Percentiles rank a stretch among this genome's conserved stretches.
These are phyloP conservation scores for Luffa acutangula DNA, from an alignment of 306 rosid species.

Conservation along the genomic window DNA sequence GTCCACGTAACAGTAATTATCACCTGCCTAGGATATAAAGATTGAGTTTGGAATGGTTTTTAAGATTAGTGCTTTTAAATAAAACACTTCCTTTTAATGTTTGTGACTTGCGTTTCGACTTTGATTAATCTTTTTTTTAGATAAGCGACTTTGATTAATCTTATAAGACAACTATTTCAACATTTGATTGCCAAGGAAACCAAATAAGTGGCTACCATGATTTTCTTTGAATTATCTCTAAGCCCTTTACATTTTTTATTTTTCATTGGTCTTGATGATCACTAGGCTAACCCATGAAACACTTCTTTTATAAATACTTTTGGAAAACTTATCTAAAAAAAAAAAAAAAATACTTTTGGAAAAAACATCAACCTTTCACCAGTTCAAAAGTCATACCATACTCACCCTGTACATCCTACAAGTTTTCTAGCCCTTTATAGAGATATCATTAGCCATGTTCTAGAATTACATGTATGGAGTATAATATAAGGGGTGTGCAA, in stretches of 20 bases:
- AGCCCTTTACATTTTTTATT: neutral
- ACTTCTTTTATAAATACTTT: neutral
- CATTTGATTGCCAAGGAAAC: neutral
- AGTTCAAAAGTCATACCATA: neutral
- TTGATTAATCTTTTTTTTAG: no score
- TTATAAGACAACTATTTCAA: neutral
- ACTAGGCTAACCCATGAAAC: neutral
- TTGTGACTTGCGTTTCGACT: neutral
- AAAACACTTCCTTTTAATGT: neutral
- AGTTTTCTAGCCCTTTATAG: neutral
- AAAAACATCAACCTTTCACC: neutral
- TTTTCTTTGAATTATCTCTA: neutral
- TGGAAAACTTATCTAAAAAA: no score
- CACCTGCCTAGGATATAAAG: no score
- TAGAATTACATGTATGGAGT: neutral
- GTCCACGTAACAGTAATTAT: no score
- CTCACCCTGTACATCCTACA: neutral
- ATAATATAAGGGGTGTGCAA: neutral
- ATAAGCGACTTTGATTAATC: no score
- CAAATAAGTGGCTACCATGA: neutral
- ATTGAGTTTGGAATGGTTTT: neutral
- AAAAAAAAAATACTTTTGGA: no score
- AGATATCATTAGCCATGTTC: neutral
- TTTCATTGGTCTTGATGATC: neutral
- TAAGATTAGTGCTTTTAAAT: neutral